These are phyloP conservation scores for Babesia ovata DNA, from an alignment of 169 alveolate genomes.

Conservation along the genomic window DNA sequence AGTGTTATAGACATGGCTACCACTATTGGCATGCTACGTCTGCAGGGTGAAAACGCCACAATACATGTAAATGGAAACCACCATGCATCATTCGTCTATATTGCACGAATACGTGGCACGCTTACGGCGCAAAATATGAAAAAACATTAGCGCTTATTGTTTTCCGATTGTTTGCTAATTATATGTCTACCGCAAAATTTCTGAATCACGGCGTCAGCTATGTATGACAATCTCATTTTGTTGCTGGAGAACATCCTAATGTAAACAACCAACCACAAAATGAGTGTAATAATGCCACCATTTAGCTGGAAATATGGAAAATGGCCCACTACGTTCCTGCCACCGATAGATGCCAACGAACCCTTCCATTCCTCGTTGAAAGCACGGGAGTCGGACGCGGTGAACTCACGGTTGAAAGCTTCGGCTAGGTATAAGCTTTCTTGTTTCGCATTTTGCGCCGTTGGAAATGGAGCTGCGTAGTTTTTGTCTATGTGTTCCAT, in stretches of 20 bases:
- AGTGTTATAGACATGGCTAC: too few relatives aligned
- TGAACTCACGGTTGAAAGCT: conserved; percentile 53
- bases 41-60: too few relatives aligned
- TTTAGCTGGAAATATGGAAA: conserved; percentile 65
- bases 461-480: conserved; percentile 74
- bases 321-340: conserved; percentile 66
- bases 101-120: too few relatives aligned
- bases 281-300: conserved; percentile 67
- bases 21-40: too few relatives aligned
- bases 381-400: conserved; percentile 12
- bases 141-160: neutral
- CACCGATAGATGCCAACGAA: conserved; percentile 79
- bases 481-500: conserved; percentile 62
- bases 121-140: too few relatives aligned
- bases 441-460: conserved; percentile 82
- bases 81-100: too few relatives aligned
- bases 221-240: conserved; percentile 61
- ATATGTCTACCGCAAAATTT: conserved; percentile 62
- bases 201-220: conserved; percentile 46
- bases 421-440: conserved; percentile 71
- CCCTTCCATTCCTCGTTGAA: conserved; percentile 78
- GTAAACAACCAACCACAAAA: conserved; percentile 71
- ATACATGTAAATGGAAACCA: too few relatives aligned
- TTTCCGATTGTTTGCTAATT: conserved; percentile 23
- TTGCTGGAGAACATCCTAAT: conserved; percentile 65